Conservation (phyloP, 192 early-diverging fungal genomes). For the Rhizophagus clarus region DNA sequence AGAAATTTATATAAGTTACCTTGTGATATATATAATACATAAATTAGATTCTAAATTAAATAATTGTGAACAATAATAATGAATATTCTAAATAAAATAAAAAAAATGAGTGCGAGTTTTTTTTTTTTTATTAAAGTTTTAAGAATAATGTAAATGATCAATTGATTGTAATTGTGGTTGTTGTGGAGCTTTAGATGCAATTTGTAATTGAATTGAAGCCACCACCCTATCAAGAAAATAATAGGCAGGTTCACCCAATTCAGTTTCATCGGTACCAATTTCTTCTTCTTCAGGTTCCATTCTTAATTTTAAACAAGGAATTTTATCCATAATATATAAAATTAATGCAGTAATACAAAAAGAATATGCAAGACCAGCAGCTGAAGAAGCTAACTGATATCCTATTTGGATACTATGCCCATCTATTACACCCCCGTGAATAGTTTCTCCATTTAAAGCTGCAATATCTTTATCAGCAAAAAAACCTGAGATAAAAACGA, state of each 20-base stretch:
- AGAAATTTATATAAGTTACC: no score
- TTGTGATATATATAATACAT: no score
- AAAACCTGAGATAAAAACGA: slow-evolving; percentile 64
- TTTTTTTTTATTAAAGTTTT: not conserved
- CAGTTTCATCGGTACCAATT: slow-evolving; percentile 74
- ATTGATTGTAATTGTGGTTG: not conserved
- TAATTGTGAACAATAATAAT: no score
- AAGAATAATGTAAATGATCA: not conserved
- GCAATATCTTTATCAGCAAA: slow-evolving; percentile 83
- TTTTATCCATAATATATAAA: slow-evolving; percentile 71
- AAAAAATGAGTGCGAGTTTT: not conserved
- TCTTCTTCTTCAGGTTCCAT: slow-evolving; percentile 68
- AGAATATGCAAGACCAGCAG: slow-evolving; percentile 71
- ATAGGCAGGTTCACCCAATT: slow-evolving; percentile 77
- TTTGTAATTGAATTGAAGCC: not conserved
- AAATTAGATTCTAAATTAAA: no score
- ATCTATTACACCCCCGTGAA: slow-evolving; percentile 35
- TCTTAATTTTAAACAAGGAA: slow-evolving; percentile 80
- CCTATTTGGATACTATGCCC: slow-evolving; percentile 74
- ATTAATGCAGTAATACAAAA: slow-evolving; percentile 77
- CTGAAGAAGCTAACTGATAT: slow-evolving; percentile 79
- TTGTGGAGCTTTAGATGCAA: not conserved
- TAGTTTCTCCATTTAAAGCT: slow-evolving; percentile 63
- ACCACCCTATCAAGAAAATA: slow-evolving; percentile 45
- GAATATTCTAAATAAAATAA: not conserved